Evolutionary conservation across 2,329 filamentous ascomycete species (phyloP), one percentile per base, ranked within the genome.

Genomic region (Simplicillium sp.): DNA sequence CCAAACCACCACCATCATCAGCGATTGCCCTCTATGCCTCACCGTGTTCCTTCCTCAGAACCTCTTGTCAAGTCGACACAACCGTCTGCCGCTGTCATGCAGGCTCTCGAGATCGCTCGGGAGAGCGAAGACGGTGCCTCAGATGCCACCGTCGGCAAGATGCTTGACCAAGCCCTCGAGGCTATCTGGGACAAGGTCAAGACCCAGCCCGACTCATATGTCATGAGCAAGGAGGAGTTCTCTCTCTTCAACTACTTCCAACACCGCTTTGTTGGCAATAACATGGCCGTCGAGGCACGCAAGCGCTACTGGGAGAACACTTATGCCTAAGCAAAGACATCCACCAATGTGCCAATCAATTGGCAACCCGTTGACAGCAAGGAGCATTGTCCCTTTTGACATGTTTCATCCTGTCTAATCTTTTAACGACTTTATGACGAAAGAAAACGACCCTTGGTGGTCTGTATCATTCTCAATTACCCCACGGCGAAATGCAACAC

Each of bases 191-290:
- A 55, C 34, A 80, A 77, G 50, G 72, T 94, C 42, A 64, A 80
- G 51, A 66, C 68, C 3, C 66, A 81, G 28, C 84, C 84, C 2
- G 63, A 74, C 38, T 67, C 68, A n/a, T 94, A 90, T 60, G 61
- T 92, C 48, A 79, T 94, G 67, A 78, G 69, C 29, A 69, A 73
- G 46, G 79, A 87, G 60, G 87, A 94, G 62, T 94, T 92, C 54
- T 78, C 84, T 41, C 72, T 94, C 45, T 88, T 94, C 75, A 94
- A 92, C 67, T 90, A 82, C 61, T 90, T 84, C 59, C 81, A 84
- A 46, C 62, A 73, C 46, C 75, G 82, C 9, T 87, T 83, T 54
- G 58, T 65, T 25, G 74, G 75, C 44, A 59, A 72, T 48, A 54
- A 64, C 47, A 51, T 64, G n/a, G 69, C 69, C 33, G 54, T 63